Conservation (phyloP, 2,329 filamentous ascomycete genomes). For the Monosporascus sp. region DNA sequence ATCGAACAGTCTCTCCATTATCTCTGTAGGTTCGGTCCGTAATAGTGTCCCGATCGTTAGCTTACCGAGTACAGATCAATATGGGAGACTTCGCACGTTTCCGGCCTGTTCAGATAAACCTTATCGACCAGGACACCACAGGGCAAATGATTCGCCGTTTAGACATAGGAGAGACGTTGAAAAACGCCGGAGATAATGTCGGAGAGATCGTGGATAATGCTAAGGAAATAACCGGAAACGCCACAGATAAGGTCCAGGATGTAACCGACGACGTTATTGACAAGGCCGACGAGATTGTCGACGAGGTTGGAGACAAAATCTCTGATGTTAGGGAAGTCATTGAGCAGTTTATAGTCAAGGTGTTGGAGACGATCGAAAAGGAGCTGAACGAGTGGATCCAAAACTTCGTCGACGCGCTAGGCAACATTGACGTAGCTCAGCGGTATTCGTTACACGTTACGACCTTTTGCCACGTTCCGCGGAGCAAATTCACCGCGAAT, state of each 20-base stretch:
- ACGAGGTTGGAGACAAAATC: not conserved
- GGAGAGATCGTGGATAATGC: not conserved
- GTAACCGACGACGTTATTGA: not conserved
- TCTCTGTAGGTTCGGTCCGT: not conserved
- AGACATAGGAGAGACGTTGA: not conserved
- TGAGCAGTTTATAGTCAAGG: not conserved
- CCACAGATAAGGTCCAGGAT: not conserved
- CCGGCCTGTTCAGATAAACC: not conserved
- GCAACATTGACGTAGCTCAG: not conserved
- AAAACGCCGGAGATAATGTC: not conserved
- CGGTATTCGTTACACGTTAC: not conserved
- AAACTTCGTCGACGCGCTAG: not conserved
- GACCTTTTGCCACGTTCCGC: not conserved
- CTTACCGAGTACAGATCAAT: not conserved
- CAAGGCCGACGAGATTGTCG: not conserved
- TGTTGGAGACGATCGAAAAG: not conserved
- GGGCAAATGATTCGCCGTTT: not conserved
- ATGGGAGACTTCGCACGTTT: not conserved
- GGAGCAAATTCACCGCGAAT: not conserved
- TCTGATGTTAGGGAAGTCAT: not conserved
- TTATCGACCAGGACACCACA: not conserved
- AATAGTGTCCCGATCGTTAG: not conserved
- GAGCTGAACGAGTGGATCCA: not conserved
- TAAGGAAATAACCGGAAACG: not conserved
- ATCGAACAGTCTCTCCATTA: not conserved